phyloP scores from a whole-genome alignment of 1,139 yeast species.

The Magnusiomyces fungicola region DNA sequence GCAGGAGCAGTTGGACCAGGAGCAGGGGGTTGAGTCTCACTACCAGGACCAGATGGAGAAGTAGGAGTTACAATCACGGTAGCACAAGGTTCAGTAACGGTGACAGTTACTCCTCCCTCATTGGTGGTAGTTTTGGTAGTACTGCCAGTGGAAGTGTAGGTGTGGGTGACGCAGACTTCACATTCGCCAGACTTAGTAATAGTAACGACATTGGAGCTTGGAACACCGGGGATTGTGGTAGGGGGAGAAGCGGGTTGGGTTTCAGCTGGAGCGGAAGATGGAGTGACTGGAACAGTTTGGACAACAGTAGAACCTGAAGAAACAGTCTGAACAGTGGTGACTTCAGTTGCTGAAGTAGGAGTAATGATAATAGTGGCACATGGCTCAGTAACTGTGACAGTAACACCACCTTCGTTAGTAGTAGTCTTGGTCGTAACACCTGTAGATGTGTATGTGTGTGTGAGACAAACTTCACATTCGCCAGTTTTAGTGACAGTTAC shows the following conservation, averaged over 20 bases:
- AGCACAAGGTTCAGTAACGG: constrained; percentile 1
- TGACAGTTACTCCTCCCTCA: background rate
- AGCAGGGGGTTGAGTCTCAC: background rate
- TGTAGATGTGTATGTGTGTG: background rate
- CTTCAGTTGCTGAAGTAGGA: background rate
- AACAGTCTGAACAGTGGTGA: background rate
- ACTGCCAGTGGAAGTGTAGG: background rate
- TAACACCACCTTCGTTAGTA: background rate
- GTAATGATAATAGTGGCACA: background rate
- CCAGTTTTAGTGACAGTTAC: background rate
- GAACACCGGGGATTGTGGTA: background rate
- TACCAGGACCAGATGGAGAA: background rate
- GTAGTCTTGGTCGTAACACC: constrained; percentile 1
- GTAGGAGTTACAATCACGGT: background rate
- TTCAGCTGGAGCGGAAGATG: background rate
- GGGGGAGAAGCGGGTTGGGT: background rate
- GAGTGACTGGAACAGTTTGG: background rate
- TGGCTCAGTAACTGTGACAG: constrained; percentile 2
- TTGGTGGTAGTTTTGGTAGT: background rate
- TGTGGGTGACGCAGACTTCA: background rate
- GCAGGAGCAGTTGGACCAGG: too few species aligned
- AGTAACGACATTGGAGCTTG: background rate
- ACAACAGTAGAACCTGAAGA: background rate
- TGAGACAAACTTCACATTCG: constrained; percentile 1
- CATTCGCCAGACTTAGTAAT: background rate